These are phyloP conservation scores for Cyclaneusma minus DNA, from an alignment of 2,329 filamentous ascomycete genomes.

Conservation along the genomic window DNA sequence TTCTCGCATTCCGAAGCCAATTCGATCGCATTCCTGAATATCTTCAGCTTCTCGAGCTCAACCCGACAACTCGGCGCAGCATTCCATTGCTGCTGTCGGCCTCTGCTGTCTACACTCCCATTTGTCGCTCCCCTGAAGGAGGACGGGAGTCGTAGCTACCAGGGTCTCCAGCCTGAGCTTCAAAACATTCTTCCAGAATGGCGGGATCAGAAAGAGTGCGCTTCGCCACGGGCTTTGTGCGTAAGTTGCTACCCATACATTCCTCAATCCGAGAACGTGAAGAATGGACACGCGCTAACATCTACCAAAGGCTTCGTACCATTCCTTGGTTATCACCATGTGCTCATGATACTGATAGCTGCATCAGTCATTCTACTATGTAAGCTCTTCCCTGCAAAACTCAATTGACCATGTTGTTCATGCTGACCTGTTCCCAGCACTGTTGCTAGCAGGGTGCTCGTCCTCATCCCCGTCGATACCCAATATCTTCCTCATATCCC, in stretches of 20 bases:
- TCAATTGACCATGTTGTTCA: slow-evolving; percentile 8
- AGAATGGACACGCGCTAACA: slow-evolving; percentile 2
- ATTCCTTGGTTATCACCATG: slow-evolving; percentile 63
- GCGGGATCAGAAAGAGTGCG: slow-evolving; percentile 14
- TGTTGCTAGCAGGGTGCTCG: slow-evolving; percentile 88
- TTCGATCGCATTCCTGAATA: too few relatives aligned
- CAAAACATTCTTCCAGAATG: slow-evolving; percentile 9
- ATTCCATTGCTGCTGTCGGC: slow-evolving; percentile 18
- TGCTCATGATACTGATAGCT: slow-evolving; percentile 94
- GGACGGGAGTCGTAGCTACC: slow-evolving; percentile 17
- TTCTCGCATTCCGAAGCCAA: too few relatives aligned
- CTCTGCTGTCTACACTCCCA: too few relatives aligned
- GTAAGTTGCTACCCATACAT: slow-evolving; percentile 14
- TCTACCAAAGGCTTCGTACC: slow-evolving; percentile 42
- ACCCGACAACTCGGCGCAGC: too few relatives aligned
- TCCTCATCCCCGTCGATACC: slow-evolving; percentile 92
- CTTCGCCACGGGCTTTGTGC: slow-evolving; percentile 16
- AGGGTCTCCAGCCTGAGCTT: slow-evolving; percentile 5
- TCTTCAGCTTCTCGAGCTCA: too few relatives aligned
- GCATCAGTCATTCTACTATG: slow-evolving; percentile 88
- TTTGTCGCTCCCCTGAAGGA: slow-evolving; percentile 16
- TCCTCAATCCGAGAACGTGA: slow-evolving; percentile 3
- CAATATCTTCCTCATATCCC: slow-evolving; percentile 91
- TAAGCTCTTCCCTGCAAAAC: slow-evolving; percentile 33
- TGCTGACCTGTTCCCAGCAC: too few relatives aligned